Conservation (phyloP, 176 grass and related monocot species). For the Thalia dealbata region DNA sequence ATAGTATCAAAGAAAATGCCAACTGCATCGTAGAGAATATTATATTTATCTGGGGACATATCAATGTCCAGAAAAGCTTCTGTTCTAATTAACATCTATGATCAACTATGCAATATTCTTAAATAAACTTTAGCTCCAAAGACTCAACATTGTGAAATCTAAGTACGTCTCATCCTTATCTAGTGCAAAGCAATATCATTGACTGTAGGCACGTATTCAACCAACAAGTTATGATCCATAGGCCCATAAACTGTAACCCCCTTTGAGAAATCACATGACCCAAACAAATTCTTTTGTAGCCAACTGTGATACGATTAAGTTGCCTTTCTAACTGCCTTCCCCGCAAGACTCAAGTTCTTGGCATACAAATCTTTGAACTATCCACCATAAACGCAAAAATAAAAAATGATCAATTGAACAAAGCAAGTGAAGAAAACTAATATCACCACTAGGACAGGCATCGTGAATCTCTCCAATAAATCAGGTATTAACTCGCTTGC, state of each 20-base stretch:
- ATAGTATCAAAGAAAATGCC: not conserved
- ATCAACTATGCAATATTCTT: not conserved
- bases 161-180: not conserved
- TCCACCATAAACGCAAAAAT: not conserved
- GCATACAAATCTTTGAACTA: not conserved
- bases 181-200: not conserved
- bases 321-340: too few relatives aligned
- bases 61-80: not conserved
- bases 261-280: too few relatives aligned
- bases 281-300: too few relatives aligned
- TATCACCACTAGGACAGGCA: not conserved
- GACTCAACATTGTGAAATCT: not conserved
- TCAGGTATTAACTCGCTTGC: not conserved
- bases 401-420: not conserved
- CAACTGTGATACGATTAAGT: too few relatives aligned
- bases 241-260: not conserved
- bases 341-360: too few relatives aligned
- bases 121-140: not conserved
- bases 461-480: not conserved
- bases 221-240: not conserved
- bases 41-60: not conserved
- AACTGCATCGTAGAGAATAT: not conserved
- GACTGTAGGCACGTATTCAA: not conserved
- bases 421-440: not conserved
- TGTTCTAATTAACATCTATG: not conserved